Evolutionary conservation across 2,329 filamentous ascomycete genomes (phyloP).

Genomic region (Elsinoe fawcettii): DNA sequence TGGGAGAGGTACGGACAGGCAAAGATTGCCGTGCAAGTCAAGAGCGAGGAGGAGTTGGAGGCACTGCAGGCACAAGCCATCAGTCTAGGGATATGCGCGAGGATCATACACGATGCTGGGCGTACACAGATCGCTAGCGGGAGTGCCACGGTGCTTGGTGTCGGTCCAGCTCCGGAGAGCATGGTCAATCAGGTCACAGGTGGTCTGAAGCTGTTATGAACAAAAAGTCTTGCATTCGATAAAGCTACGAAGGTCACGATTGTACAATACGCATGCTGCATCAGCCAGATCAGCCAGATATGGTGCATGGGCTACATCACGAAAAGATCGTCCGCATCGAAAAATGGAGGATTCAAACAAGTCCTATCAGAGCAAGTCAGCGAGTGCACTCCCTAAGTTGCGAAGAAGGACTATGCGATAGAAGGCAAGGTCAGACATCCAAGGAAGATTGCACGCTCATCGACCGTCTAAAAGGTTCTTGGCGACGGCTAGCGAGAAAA

Average conservation of each 20-base stretch:
- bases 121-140: conserved; percentile 93
- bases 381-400: background rate
- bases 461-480: conserved; percentile 33
- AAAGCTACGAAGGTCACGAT: background rate
- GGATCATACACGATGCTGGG: conserved; percentile 90
- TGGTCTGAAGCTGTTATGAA: conserved; percentile 69
- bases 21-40: conserved; percentile 87
- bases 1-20: conserved; percentile 86
- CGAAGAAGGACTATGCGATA: background rate
- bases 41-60: conserved; percentile 71
- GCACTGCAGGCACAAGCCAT: conserved; percentile 72
- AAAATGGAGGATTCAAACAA: too few relatives aligned
- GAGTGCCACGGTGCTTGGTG: conserved; percentile 83
- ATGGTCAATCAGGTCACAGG: conserved; percentile 81
- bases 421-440: conserved; percentile 30
- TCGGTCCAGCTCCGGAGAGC: conserved; percentile 66
- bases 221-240: conserved; percentile 2
- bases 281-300: too few relatives aligned
- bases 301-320: background rate
- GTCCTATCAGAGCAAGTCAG: background rate
- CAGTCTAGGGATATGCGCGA: conserved; percentile 75
- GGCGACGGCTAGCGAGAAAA: conserved; percentile 60
- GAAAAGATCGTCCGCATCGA: too few relatives aligned
- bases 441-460: conserved; percentile 36
- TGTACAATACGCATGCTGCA: background rate